Percentiles rank a stretch among this genome's conserved stretches.
Evolutionary conservation across 2,329 filamentous ascomycete genomes (phyloP).

Genomic region (Chlorencoelia australis): DNA sequence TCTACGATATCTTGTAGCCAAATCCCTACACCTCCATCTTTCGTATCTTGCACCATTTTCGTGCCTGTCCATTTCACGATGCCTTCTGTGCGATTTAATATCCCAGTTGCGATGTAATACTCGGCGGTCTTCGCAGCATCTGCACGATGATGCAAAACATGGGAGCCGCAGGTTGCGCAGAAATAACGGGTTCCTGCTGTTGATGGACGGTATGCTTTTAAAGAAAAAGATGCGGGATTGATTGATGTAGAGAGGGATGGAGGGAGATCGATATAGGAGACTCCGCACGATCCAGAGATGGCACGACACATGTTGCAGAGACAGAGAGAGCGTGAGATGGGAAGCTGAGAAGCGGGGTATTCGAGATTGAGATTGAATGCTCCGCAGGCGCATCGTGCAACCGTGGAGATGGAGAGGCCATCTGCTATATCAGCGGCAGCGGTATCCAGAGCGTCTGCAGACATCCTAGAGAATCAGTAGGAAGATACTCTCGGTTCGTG

Average conservation of each 20-base stretch:
- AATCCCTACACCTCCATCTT: constrained; percentile 40
- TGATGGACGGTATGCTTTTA: constrained; percentile 36
- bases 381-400: constrained; percentile 31
- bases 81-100: constrained; percentile 23
- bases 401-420: too few relatives aligned
- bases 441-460: too few relatives aligned
- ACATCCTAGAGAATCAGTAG: too few relatives aligned
- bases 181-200: constrained; percentile 35
- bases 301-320: constrained; percentile 42
- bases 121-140: constrained; percentile 20
- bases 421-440: too few relatives aligned
- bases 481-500: too few relatives aligned
- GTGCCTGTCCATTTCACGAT: constrained; percentile 19
- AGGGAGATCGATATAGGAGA: constrained; percentile 34
- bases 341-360: constrained; percentile 27
- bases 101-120: constrained; percentile 30
- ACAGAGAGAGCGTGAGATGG: constrained; percentile 35
- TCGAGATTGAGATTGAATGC: constrained; percentile 27
- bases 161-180: constrained; percentile 40
- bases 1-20: constrained; percentile 28
- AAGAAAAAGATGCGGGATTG: constrained; percentile 24
- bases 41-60: constrained; percentile 33
- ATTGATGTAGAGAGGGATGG: constrained; percentile 14
- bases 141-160: constrained; percentile 27
- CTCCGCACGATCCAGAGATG: constrained; percentile 36